Conservation (phyloP, 192 early-diverging fungal species). For the Backusella tarrabulga region DNA sequence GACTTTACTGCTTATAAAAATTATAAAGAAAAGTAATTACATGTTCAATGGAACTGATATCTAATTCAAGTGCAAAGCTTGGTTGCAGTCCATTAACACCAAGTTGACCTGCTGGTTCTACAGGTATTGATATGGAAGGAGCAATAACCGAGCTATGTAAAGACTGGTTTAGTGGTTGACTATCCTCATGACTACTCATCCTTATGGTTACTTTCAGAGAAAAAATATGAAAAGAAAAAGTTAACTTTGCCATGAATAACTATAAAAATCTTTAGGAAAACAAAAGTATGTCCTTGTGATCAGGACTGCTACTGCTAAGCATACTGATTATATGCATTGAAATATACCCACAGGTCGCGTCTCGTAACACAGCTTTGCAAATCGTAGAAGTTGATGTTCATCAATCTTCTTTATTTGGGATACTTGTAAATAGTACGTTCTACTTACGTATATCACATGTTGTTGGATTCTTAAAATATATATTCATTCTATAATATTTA, state of each 20-base stretch:
- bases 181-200: not conserved
- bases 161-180: not conserved
- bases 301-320: not conserved
- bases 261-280: not conserved
- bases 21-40: conserved; percentile 4
- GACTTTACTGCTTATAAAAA: not conserved
- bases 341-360: not conserved
- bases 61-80: conserved; percentile 17
- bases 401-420: not conserved
- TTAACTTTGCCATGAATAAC: not conserved
- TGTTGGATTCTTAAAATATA: not conserved
- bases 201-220: not conserved
- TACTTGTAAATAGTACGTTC: not conserved
- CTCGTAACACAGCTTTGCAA: not conserved
- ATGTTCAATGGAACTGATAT: conserved; percentile 25
- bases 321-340: not conserved
- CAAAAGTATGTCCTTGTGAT: not conserved
- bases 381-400: not conserved
- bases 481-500: not conserved
- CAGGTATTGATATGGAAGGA: not conserved
- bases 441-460: not conserved
- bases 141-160: not conserved
- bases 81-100: conserved; percentile 21
- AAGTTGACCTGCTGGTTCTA: not conserved
- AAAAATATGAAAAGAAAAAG: not conserved